Base-by-base conservation (phyloP, 2,329 filamentous ascomycete species). In the Aureobasidium sp. region DNA sequence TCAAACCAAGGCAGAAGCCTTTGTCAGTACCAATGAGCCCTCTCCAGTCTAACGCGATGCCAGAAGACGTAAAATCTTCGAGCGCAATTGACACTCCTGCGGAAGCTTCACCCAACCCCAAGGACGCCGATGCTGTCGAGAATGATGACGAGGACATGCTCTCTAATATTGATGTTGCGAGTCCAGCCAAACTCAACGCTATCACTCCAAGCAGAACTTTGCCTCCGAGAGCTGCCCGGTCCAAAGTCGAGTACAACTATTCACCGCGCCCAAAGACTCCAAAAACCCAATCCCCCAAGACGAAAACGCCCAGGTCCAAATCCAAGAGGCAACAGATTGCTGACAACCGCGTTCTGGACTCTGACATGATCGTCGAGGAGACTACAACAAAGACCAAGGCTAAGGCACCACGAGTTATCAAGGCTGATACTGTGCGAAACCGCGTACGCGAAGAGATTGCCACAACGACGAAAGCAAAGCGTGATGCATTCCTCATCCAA, bases 401-500 rank as follows among this genome's bases (percentile, higher is more conserved):
- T 21, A 29, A 9, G n/a, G 57, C 57, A 29, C 11, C 30, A 16
- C 49, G 39, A 15, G n/a, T 61, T 1, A 25, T 45, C 59, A 74
- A 71, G 61, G 66, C 67, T 6, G 69, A 75, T 37, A 77, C 76
- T 2, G 72, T 74, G n/a, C 75, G 77, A 2, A 68, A 64, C 21
- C 70, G 71, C 8, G 70, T 79, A 11, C 73, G 76, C 30, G 69
- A 73, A 5, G 76, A 75, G 6, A 79, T 79, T 53, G 72, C 72
- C 1, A 67, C 68, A 13, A 66, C 72, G 63, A 77, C 77, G 7
- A 78, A 75, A 65, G 72, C 70, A 1, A 79, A 75, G 65, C 74
- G 76, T 2, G 74, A 78, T 66, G 74, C 74, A 7, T 81, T 79
- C 65, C 69, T 81, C 6, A 65, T 79, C 5, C 72, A 73, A 15